These are phyloP conservation scores for Scutellaria minor DNA, from an alignment of 257 asterid genomes.

Conservation along the genomic window DNA sequence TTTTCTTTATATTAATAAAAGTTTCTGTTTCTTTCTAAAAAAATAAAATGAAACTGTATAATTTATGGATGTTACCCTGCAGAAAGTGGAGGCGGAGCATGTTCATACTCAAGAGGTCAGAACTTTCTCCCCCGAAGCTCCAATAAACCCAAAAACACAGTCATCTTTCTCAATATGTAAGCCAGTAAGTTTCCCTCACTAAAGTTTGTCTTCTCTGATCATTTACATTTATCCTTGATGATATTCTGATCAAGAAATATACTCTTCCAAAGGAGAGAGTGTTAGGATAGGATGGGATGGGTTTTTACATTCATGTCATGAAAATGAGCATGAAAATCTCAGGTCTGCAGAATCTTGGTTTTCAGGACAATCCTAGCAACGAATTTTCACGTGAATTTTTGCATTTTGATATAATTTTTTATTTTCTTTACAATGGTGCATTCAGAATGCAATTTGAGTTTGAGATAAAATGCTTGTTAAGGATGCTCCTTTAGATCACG, in stretches of 20 bases:
- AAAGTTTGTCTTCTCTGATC: conserved; percentile 20
- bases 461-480: too few relatives aligned
- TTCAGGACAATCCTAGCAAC: too few relatives aligned
- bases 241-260: not conserved
- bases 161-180: conserved; percentile 42
- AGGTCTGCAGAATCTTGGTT: too few relatives aligned
- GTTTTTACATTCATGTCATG: too few relatives aligned
- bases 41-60: not conserved
- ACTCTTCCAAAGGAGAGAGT: not conserved
- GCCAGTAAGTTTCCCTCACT: conserved; percentile 52
- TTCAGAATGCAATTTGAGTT: too few relatives aligned
- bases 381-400: too few relatives aligned
- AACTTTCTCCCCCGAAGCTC: conserved; percentile 41
- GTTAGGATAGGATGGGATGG: not conserved
- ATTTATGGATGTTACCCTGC: conserved; percentile 41
- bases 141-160: conserved; percentile 36
- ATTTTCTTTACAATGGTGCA: too few relatives aligned
- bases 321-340: too few relatives aligned
- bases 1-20: too few relatives aligned
- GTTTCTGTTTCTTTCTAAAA: too few relatives aligned
- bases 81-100: conserved; percentile 56
- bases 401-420: too few relatives aligned
- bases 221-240: not conserved
- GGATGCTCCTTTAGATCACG: too few relatives aligned
- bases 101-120: conserved; percentile 43